These are phyloP conservation scores for Pseudevernia furfuracea DNA, from an alignment of 495 filamentous ascomycete species.

Conservation along the genomic window DNA sequence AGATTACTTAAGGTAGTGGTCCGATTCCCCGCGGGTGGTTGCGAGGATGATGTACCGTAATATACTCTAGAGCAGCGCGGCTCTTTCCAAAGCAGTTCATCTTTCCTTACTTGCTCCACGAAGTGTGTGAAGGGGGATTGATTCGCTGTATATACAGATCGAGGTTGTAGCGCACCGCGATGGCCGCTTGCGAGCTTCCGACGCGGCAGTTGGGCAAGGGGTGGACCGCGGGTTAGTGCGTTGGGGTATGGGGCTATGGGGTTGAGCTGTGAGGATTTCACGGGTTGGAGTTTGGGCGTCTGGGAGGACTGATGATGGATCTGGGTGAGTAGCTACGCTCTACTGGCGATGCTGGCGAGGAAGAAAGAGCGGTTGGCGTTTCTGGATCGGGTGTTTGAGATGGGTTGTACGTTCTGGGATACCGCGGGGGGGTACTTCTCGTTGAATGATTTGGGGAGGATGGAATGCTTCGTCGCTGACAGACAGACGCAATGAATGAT, in stretches of 20 bases:
- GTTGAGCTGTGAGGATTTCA: constrained; percentile 17
- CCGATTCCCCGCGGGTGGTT: too few species aligned
- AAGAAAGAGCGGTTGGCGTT: constrained; percentile 34
- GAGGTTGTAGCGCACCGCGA: not conserved
- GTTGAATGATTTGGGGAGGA: too few species aligned
- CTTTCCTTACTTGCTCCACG: too few species aligned
- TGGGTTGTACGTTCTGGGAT: constrained; percentile 54
- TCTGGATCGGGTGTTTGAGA: constrained; percentile 39
- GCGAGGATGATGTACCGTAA: too few species aligned
- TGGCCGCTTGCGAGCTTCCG: constrained; percentile 25
- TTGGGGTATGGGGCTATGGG: constrained; percentile 56
- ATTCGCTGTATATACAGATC: too few species aligned
- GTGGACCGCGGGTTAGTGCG: constrained; percentile 47
- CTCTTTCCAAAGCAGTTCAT: too few species aligned
- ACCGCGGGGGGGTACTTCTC: constrained; percentile 38
- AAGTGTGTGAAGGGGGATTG: too few species aligned
- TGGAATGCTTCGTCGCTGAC: too few species aligned
- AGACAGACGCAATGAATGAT: too few species aligned
- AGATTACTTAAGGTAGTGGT: too few species aligned
- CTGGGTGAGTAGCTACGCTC: constrained; percentile 21
- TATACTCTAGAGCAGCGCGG: too few species aligned
- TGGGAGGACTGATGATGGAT: not conserved
- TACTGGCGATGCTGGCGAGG: constrained; percentile 36
- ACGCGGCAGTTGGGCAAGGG: constrained; percentile 43
- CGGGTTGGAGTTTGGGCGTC: not conserved